Evolutionary conservation across 148 eudicot genomes (phyloP), one percentile per base, ranked within the genome.

Genomic region (Heliamphora exappendiculata): DNA sequence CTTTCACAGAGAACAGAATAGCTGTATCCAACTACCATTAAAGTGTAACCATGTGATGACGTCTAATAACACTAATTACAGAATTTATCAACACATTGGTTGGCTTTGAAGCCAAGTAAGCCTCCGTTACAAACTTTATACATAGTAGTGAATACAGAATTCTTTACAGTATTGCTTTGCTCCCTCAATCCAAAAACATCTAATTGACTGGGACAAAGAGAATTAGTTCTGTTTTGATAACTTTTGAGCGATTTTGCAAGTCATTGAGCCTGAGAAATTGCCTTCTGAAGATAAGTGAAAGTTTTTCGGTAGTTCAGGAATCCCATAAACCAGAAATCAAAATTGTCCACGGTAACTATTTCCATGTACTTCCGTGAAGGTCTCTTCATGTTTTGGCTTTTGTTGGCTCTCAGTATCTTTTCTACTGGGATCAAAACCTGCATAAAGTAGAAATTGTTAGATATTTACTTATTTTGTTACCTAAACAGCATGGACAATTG

Each of bases 281-380:
- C 73, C 22, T 81, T 53, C 17, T 81, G 79, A 11, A 82, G 84
- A 71, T 64, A 70, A 11, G 65, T 75, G 8, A 78, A 75, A 7
- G 85, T 78, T 69, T 75, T 86, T 22, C 51, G 71, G 55, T 76
- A 78, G 31, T 83, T 81, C 7, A 78, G 28, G 64, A 83, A 82
- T 31, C 86, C 86, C 81, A 74, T 83, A 44, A 85, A 83, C 86
- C 86, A 85, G 75, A 85, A 85, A 39, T 85, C 86, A 69, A 58
- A 84, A 54, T 81, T 45, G 54, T 81, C 82, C 54, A 26, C 71
- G 16, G 84, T 81, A 19, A 71, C 80, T 44, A 82, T 47, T 59
- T 83, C 79, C 39, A 85, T 49, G 75, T 83, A 85, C 72, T 82
- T 85, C 55, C 57, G 37, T 4, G 82, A 80, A 44, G 79, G 73